Conservation (phyloP, 2,329 filamentous ascomycete genomes). For the Beauveria sp. region DNA sequence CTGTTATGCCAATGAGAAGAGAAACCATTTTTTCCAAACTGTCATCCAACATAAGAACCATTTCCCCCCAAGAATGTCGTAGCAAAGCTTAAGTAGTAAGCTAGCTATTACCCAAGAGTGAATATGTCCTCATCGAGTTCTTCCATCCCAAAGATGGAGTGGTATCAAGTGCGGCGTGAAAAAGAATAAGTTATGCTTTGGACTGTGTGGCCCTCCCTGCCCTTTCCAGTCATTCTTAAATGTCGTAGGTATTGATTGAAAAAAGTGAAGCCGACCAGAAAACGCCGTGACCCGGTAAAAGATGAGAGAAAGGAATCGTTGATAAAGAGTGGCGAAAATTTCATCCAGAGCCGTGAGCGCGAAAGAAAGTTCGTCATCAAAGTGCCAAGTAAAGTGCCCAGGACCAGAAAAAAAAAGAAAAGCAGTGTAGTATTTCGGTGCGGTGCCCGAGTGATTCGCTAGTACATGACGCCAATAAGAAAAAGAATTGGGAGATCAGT, state of each 20-base stretch:
- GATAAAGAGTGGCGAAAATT: neutral
- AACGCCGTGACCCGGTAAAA: slow-evolving; percentile 1
- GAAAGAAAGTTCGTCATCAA: neutral
- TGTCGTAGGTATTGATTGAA: neutral
- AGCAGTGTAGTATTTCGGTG: neutral
- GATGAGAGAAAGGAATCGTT: neutral
- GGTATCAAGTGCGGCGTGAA: neutral
- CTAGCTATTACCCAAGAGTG: neutral
- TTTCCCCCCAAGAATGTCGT: neutral
- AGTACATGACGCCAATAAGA: neutral
- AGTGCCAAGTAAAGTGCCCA: neutral
- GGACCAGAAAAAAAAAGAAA: neutral
- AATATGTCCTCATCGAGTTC: neutral
- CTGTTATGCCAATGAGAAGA: neutral
- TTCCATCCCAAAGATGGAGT: neutral
- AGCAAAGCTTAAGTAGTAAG: neutral
- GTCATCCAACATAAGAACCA: neutral
- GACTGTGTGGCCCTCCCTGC: neutral
- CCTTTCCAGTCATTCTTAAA: neutral
- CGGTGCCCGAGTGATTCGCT: neutral
- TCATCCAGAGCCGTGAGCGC: neutral
- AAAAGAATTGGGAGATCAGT: neutral
- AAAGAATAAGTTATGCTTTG: neutral
- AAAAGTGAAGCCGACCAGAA: neutral
- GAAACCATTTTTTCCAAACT: neutral